Base-by-base conservation (phyloP, 768 basidiomycete species). In the Mycena latifolia region DNA sequence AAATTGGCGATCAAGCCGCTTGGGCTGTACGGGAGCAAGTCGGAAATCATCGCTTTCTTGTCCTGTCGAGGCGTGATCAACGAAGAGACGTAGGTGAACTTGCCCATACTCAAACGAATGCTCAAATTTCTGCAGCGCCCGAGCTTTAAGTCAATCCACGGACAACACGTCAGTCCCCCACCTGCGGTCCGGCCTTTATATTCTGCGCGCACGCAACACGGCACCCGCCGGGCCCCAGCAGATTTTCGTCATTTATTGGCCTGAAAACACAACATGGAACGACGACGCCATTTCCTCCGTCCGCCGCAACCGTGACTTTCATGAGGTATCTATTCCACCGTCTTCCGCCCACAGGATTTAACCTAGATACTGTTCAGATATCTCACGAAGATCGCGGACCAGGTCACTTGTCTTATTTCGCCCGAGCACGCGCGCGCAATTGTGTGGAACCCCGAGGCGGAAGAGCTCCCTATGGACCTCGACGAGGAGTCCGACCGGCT, bases 221-320 rank as follows among this genome's bases (percentile, higher is more conserved):
- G 47, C 52, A 24, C 29, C 61, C 15, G 63, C 37, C 0, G 65
- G 65, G 2, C 28, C 48, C 2, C 72, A 78, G 27, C 71, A 77
- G 25, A 54, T 85, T 9, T 87, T 85, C 54, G 79, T 87, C 15
- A 68, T 90, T 8, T 89, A 86, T 61, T 90, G 89, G 89, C 88
- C 88, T 0, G 87, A 90, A 64, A 79, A 85, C 31, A 80, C 76
- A 0, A 89, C 88, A 0, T 90, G 89, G 89, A 72, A 84, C 35
- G 87, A 89, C 71, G 74, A 78, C 17, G 82, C 86, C 0, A 37
- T 75, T 8, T 76, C 81, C 1, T 76, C 85, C 5, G 80, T 86
- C 52, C 71, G 78, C 29, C 80, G 84, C 3, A 90, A 89, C 74
- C 80, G 89, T 8, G 77, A 87, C 88, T 0, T 90, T 90, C 68